Percentiles rank a stretch among this genome's conserved stretches.
These are phyloP conservation scores for Phytophthora pseudosyringae DNA, from an alignment of 352 stramenopile genomes.

Conservation along the genomic window DNA sequence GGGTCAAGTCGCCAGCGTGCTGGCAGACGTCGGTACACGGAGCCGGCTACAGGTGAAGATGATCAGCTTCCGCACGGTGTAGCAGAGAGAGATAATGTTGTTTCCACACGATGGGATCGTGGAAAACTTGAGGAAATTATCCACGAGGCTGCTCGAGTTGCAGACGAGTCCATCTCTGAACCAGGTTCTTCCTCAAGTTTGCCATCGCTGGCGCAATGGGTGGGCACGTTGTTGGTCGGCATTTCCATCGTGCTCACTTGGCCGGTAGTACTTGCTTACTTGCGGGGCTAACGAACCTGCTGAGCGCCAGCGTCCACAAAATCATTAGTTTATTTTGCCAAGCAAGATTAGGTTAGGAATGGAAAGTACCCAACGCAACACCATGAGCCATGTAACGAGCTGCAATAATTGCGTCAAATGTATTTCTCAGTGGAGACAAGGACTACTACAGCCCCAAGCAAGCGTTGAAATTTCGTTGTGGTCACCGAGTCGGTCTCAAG, in stretches of 20 bases:
- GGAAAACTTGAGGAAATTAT: not conserved
- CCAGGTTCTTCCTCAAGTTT: not conserved
- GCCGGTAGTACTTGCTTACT: slow-evolving; percentile 22
- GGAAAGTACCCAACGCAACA: not conserved
- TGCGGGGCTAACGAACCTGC: not conserved
- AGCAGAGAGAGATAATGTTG: not conserved
- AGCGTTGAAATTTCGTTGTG: too few relatives aligned
- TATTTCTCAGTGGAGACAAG: too few relatives aligned
- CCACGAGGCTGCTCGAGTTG: not conserved
- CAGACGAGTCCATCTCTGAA: not conserved
- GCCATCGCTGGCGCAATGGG: not conserved
- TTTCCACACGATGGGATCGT: not conserved
- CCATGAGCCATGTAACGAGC: not conserved
- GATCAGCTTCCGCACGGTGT: not conserved
- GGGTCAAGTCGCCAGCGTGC: not conserved
- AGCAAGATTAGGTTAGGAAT: not conserved
- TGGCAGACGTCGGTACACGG: not conserved
- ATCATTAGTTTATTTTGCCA: not conserved
- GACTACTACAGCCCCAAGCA: too few relatives aligned
- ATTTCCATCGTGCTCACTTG: slow-evolving; percentile 31
- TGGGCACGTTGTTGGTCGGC: slow-evolving; percentile 14
- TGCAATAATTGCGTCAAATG: not conserved
- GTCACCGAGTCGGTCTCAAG: too few relatives aligned
- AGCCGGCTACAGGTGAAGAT: not conserved
- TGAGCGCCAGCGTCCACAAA: not conserved